These are phyloP conservation scores for Solanum okadae DNA, from an alignment of 257 asterid genomes.

Conservation along the genomic window DNA sequence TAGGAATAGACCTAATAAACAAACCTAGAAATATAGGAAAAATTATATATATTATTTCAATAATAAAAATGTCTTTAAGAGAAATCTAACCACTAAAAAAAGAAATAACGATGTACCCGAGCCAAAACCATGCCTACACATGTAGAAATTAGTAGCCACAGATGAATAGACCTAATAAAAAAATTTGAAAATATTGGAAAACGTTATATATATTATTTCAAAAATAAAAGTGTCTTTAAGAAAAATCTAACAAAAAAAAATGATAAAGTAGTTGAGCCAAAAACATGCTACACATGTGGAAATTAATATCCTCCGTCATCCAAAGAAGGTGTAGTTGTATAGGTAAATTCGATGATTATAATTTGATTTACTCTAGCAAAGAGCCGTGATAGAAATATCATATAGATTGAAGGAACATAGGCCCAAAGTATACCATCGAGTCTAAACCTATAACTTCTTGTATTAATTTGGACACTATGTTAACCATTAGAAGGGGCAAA, in stretches of 20 bases:
- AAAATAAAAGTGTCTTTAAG: neutral
- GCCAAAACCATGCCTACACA: neutral
- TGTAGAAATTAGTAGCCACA: neutral
- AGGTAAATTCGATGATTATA: neutral
- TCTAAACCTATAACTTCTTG: neutral
- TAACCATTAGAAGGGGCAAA: neutral
- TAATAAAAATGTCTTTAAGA: neutral
- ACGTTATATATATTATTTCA: neutral
- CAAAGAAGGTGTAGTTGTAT: neutral
- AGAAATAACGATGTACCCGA: neutral
- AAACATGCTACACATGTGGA: neutral
- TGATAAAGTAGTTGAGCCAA: neutral
- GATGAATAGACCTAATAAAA: neutral
- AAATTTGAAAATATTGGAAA: no score
- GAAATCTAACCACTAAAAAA: no score
- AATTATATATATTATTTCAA: no score
- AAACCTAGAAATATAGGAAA: neutral
- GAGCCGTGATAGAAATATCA: neutral
- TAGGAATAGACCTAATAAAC: neutral
- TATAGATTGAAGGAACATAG: neutral
- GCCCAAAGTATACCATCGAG: neutral
- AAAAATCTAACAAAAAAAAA: neutral
- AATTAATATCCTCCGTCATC: neutral
- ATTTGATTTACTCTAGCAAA: neutral
- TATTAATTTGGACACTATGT: neutral